Evolutionary conservation across 805 yeast genomes (phyloP).

Genomic region (Yarrowia sp.): DNA sequence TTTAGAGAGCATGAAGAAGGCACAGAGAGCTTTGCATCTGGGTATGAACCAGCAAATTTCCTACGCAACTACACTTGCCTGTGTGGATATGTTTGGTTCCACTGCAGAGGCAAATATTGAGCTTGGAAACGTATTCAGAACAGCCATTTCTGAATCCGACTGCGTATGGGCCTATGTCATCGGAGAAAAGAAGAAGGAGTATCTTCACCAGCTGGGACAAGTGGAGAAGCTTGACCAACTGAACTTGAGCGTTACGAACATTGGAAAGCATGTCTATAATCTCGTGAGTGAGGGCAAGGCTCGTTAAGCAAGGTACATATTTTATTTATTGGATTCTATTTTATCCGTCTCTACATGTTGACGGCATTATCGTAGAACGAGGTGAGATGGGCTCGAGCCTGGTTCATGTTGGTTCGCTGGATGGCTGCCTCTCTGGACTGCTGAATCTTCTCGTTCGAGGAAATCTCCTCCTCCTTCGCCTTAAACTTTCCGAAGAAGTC

Average conservation of each 20-base stretch:
- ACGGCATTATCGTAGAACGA: slow-evolving; percentile 16
- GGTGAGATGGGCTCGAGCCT: slow-evolving; percentile 1
- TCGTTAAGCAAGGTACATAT: not conserved
- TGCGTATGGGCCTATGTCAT: not conserved
- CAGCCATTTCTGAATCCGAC: not conserved
- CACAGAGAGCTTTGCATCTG: not conserved
- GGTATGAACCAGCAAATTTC: not conserved
- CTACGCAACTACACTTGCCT: not conserved
- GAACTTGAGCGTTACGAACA: not conserved
- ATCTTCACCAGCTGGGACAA: not conserved
- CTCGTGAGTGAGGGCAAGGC: not conserved
- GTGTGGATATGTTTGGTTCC: not conserved
- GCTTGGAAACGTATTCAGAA: not conserved
- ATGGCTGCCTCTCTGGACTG: slow-evolving; percentile 3
- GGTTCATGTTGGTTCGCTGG: slow-evolving; percentile 16
- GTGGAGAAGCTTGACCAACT: not conserved
- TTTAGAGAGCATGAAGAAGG: not conserved
- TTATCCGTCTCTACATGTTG: slow-evolving; percentile 9
- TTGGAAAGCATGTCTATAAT: not conserved
- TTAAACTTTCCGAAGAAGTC: not conserved
- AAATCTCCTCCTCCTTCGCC: slow-evolving; percentile 16
- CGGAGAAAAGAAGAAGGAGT: not conserved
- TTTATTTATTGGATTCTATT: not conserved
- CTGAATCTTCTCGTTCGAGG: not conserved
- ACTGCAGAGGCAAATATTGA: not conserved